Evolutionary conservation across 169 alveolate species (phyloP).

Genomic region (Blepharisma undulans): DNA sequence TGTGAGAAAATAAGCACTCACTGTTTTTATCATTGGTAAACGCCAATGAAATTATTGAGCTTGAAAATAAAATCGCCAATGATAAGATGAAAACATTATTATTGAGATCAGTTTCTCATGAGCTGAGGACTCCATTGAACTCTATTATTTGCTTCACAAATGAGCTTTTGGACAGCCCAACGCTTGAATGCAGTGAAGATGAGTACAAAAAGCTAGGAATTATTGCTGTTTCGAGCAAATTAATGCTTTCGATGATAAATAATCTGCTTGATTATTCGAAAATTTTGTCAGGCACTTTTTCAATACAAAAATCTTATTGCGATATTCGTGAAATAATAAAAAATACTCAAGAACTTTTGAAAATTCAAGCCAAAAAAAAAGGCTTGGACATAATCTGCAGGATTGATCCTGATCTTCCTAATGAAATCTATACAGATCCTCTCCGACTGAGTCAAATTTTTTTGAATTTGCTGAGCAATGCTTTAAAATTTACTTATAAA

Average conservation of each 20-base stretch:
- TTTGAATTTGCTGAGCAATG: constrained; percentile 8
- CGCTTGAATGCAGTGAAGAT: not conserved
- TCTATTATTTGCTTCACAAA: not conserved
- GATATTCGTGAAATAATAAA: not conserved
- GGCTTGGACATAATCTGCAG: not conserved
- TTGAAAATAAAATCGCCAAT: not conserved
- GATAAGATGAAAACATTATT: not conserved
- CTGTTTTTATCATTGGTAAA: not conserved
- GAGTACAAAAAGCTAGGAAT: not conserved
- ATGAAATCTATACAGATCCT: not conserved
- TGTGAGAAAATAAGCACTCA: not conserved
- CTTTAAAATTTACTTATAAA: not conserved
- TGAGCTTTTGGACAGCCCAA: not conserved
- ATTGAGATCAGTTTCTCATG: not conserved
- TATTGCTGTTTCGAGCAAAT: not conserved
- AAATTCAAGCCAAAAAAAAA: constrained; percentile 16
- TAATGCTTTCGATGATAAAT: not conserved
- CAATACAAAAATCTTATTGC: not conserved
- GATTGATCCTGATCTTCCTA: constrained; percentile 2
- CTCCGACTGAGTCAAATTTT: not conserved
- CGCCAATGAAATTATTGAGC: not conserved
- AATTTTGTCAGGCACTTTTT: not conserved
- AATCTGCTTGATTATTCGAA: not conserved
- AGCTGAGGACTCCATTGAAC: not conserved
- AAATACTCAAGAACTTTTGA: not conserved